Evolutionary conservation across 2,329 filamentous ascomycete species (phyloP).

Genomic region (Ascochyta lentis): DNA sequence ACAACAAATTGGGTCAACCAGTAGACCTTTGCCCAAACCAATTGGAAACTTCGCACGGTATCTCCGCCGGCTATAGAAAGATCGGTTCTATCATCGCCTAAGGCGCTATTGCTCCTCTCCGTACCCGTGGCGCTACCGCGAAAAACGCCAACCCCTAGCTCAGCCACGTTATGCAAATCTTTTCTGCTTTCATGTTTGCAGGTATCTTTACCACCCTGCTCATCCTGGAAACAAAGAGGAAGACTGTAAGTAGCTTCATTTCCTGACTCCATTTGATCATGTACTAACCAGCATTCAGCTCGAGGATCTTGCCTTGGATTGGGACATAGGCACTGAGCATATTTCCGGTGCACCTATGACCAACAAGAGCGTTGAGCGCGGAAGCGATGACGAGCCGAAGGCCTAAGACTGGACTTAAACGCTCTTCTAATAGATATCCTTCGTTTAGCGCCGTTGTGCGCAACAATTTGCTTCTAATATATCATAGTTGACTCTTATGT

Average conservation of each 20-base stretch:
- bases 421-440: conserved; percentile 11
- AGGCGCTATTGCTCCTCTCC: conserved; percentile 55
- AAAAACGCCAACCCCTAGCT: conserved; percentile 66
- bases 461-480: conserved; percentile 5
- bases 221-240: conserved; percentile 77
- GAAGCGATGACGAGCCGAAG: conserved; percentile 31
- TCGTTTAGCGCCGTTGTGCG: conserved; percentile 4
- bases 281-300: conserved; percentile 47
- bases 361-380: conserved; percentile 28
- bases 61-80: conserved; percentile 58
- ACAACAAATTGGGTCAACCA: too few species aligned
- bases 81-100: conserved; percentile 59
- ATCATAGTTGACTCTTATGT: background rate
- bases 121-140: conserved; percentile 58
- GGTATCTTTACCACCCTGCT: conserved; percentile 72
- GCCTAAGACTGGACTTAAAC: conserved; percentile 3
- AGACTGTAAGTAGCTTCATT: conserved; percentile 54
- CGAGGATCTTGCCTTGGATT: conserved; percentile 66
- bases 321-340: conserved; percentile 44
- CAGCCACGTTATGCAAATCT: conserved; percentile 77
- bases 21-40: too few species aligned
- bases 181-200: conserved; percentile 79
- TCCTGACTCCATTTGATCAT: background rate
- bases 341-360: conserved; percentile 36
- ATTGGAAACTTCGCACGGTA: conserved; percentile 54